A percentile compares a stretch with the other conserved stretches of the same genome.
These are phyloP conservation scores for Coriolopsis trogii DNA, from an alignment of 1,284 basidiomycete genomes.

Conservation along the genomic window DNA sequence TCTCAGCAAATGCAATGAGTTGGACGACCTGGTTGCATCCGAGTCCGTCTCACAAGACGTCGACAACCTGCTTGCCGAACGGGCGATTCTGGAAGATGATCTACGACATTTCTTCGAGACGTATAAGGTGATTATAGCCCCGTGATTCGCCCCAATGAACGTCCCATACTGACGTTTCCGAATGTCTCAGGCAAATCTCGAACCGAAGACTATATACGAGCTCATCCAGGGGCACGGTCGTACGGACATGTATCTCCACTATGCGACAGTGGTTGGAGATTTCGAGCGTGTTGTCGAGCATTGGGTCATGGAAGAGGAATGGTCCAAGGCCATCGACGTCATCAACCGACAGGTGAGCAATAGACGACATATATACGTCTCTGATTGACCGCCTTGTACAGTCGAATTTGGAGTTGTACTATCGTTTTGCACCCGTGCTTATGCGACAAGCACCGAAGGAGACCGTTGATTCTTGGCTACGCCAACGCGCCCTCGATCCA, in stretches of 20 bases:
- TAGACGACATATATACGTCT: neutral
- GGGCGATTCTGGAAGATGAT: conserved; percentile 89
- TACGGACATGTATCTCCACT: conserved; percentile 91
- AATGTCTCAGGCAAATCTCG: conserved; percentile 71
- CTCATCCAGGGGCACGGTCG: conserved; percentile 93
- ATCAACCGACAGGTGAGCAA: conserved; percentile 79
- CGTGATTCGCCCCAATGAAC: neutral
- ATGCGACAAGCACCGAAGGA: conserved; percentile 87
- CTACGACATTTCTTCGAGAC: conserved; percentile 90
- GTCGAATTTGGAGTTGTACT: conserved; percentile 87
- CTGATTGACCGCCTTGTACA: conserved; percentile 34
- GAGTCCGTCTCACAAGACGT: conserved; percentile 86
- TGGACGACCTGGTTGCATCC: conserved; percentile 89
- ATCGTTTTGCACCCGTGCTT: conserved; percentile 88
- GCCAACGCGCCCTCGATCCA: conserved; percentile 80
- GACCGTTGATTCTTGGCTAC: conserved; percentile 91
- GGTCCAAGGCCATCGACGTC: conserved; percentile 88
- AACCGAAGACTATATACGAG: conserved; percentile 86
- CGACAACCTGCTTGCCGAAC: conserved; percentile 84
- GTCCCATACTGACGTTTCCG: conserved; percentile 5
- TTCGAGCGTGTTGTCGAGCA: conserved; percentile 88
- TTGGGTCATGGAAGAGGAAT: conserved; percentile 91
- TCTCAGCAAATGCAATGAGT: conserved; percentile 93
- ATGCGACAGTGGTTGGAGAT: conserved; percentile 84
- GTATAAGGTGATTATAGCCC: conserved; percentile 66